phyloP scores from a whole-genome alignment of 345 rosid genomes.

The Brassica nigra region DNA sequence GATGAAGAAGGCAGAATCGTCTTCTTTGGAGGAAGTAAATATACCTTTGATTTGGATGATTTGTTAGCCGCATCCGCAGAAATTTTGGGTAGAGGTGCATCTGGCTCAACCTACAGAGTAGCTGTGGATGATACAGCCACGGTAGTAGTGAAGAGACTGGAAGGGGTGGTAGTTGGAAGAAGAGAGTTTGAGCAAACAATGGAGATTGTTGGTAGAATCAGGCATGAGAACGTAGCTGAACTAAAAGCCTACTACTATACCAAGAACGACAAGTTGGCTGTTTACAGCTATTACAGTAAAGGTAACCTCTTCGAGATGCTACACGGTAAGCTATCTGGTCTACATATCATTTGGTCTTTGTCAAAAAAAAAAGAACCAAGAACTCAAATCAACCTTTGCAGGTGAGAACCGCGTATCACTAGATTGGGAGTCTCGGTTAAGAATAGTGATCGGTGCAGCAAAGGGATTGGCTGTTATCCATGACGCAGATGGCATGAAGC shows the following conservation, averaged over 20 bases:
- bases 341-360: neutral
- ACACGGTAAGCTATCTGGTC: constrained; percentile 47
- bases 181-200: constrained; percentile 76
- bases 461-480: constrained; percentile 60
- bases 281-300: constrained; percentile 51
- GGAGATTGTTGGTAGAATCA: constrained; percentile 54
- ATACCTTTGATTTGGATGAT: constrained; percentile 71
- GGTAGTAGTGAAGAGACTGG: constrained; percentile 71
- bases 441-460: constrained; percentile 60
- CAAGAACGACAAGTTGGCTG: constrained; percentile 50
- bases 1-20: constrained; percentile 60
- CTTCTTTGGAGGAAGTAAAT: constrained; percentile 61
- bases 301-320: constrained; percentile 64
- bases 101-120: constrained; percentile 68
- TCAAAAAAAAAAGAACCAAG: neutral
- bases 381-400: constrained; percentile 21
- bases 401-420: constrained; percentile 44
- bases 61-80: constrained; percentile 76
- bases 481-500: constrained; percentile 38
- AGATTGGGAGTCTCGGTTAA: constrained; percentile 69
- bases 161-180: constrained; percentile 63
- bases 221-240: constrained; percentile 58
- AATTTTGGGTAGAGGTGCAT: constrained; percentile 69
- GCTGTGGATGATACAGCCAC: constrained; percentile 65
- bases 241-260: constrained; percentile 40